Base-by-base conservation (phyloP, 2,329 filamentous ascomycete species). In the Ophiostoma populinum region DNA sequence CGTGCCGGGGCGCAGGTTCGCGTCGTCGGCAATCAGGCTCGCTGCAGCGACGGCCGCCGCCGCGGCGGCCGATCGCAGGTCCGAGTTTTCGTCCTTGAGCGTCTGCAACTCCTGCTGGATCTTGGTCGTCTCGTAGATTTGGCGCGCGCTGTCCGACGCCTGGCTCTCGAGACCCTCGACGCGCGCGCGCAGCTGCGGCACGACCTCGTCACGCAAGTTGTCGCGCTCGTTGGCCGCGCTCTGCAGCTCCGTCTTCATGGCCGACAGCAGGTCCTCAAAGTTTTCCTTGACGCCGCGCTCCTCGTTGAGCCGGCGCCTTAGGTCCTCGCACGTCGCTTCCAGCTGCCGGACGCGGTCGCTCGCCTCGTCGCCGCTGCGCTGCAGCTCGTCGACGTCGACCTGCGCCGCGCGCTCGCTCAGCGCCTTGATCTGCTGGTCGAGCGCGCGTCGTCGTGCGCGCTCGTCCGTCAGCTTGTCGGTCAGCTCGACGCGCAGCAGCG, bases 201-300 rank as follows among this genome's bases (percentile, higher is more conserved):
- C 73, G 26, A 92, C 65, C 54, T 92, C 82, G 43, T 95, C 86
- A 19, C 82, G 76, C 12, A 95, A 68, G 47, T 92, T 87, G 54
- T 98, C 90, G 35, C 85, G 74, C 56, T 98, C 86, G 45, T 90
- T 86, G 40, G 80, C 71, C 35, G 85, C 72, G 45, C 74, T 79
- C 47, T 86, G 71, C 11, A 95, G 63, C 51, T 98, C 85, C 17
- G 74, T 70, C 46, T 80, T 79, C 46, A 95, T 74, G 5, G 81
- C 87, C 6, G 75, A 73, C 29, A 95, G 65, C 28, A 98, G 66
- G 52, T 94, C 86, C 56, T 95, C 85, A 47, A 95, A 92, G 52
- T 92, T 94, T 49, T 82, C 76, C 54, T 92, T 94, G 46, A 80
- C 74, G 52, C 81, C 71, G 37, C 80, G 71, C 57, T 98, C 90